Conservation (phyloP, 495 filamentous ascomycete species). For the Coniosporium apollinis region DNA sequence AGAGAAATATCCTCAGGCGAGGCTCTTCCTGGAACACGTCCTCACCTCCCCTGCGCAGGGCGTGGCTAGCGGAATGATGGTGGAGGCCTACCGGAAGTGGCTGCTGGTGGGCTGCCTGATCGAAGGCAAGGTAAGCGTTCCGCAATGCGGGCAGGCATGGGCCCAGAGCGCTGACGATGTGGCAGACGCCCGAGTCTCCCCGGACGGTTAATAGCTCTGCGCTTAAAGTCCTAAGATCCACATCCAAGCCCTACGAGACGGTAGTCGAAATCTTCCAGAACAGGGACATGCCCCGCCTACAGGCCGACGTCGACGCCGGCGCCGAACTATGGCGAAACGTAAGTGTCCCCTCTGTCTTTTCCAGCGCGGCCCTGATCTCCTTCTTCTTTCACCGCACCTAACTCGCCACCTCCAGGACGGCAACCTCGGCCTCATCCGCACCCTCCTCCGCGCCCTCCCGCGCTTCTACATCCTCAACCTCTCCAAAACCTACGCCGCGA, state of each 20-base stretch:
- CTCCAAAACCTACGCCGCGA: conserved; percentile 19
- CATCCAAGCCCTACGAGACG: conserved; percentile 53
- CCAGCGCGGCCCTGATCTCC: background rate
- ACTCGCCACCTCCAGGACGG: conserved; percentile 36
- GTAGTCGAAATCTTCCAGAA: conserved; percentile 52
- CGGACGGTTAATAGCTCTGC: conserved; percentile 30
- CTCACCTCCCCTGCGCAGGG: conserved; percentile 44
- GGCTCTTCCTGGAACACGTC: conserved; percentile 50
- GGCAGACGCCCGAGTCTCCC: conserved; percentile 26
- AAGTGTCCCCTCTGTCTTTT: conserved; percentile 24
- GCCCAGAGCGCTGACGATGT: conserved; percentile 4
- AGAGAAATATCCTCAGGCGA: conserved; percentile 55
- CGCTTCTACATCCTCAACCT: conserved; percentile 27
- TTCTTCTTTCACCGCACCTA: conserved; percentile 29
- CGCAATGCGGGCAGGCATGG: background rate
- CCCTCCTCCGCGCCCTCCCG: conserved; percentile 32
- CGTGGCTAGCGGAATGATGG: conserved; percentile 55
- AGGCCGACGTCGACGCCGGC: conserved; percentile 40
- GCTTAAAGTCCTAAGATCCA: conserved; percentile 37
- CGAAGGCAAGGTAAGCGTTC: conserved; percentile 42
- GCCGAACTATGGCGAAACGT: conserved; percentile 41
- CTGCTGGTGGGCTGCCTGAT: conserved; percentile 58
- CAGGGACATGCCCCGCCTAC: conserved; percentile 36
- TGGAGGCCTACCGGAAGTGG: conserved; percentile 91
- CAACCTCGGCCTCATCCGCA: conserved; percentile 37